phyloP scores from a whole-genome alignment of 441 rosid genomes.

The Euphorbia neoarborescens region DNA sequence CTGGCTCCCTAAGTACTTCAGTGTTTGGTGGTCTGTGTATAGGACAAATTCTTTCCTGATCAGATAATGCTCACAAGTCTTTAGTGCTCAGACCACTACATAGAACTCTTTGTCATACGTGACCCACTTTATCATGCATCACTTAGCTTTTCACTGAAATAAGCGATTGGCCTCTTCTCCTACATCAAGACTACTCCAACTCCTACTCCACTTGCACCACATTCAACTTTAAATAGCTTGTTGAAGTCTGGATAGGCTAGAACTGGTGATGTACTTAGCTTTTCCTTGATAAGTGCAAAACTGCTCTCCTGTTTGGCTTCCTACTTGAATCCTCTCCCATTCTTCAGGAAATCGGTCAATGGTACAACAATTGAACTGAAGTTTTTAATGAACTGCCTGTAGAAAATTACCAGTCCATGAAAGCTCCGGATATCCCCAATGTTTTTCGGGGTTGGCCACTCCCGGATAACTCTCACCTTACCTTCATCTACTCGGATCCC shows the following conservation, averaged over 20 bases:
- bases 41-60: too few species aligned
- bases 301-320: neutral
- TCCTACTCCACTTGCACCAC: neutral
- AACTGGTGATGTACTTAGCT: neutral
- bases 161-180: too few species aligned
- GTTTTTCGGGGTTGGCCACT: neutral
- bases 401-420: neutral
- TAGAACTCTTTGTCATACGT: too few species aligned
- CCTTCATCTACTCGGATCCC: neutral
- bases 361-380: neutral
- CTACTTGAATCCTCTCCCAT: too few species aligned
- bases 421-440: neutral
- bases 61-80: too few species aligned
- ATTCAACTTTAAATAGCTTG: neutral
- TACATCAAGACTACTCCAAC: neutral
- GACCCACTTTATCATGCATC: too few species aligned
- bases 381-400: neutral
- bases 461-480: neutral
- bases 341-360: neutral
- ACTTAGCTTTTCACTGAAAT: too few species aligned
- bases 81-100: too few species aligned
- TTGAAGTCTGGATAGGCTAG: too few species aligned
- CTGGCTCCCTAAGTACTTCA: too few species aligned
- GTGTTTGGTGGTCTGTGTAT: too few species aligned
- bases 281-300: neutral